Base-by-base conservation (phyloP, 2,329 filamentous ascomycete genomes). In the Neopestalotiopsis sp. region DNA sequence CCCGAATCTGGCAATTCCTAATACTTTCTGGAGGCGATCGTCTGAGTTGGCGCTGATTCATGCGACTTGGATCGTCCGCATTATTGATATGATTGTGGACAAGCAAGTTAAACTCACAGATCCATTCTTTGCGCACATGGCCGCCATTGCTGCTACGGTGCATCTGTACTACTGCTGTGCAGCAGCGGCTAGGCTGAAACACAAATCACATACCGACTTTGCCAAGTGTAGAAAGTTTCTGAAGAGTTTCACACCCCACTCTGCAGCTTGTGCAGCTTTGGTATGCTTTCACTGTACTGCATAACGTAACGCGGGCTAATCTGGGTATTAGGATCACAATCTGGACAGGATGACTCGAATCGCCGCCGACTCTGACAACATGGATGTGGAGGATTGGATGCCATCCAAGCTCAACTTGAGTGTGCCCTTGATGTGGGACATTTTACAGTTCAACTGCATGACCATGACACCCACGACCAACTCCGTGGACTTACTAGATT, bases 161-260 rank as follows among this genome's bases (percentile, higher is more conserved):
- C 85, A 87, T 66, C 78, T 87, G 0, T 87, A 86, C 70, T 87
- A 85, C 69, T 87, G 84, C 72, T 86, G 84, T 56, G 84, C 85
- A 0, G 83, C 83, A 0, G 83, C 85, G 6, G 73, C 83, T 0
- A 78, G 82, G 64, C 72, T 87, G 12, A 86, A 85, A 69, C 82
- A 84, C 73, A 86, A 86, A 73, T 86, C 84, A 0, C 85, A 85
- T 38, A 81, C 82, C 1, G 85, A 87, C 69, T 84, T 86, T 76
- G 81, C 82, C 1, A 86, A 86, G 69, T 86, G 85, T 69, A 78
- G 82, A 65, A 78, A 79, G 62, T 87, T 87, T 70, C 69, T 87
- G 30, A 84, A 85, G 70, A 79, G 78, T 32, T 87, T 87, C 68
- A 77, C 84, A 1, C 79, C 81, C 0, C 84, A 81, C 66, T 86